Percentiles rank a stretch among this genome's conserved stretches.
These are phyloP conservation scores for Populus trichocarpa DNA, from an alignment of 441 rosid species.

Conservation along the genomic window DNA sequence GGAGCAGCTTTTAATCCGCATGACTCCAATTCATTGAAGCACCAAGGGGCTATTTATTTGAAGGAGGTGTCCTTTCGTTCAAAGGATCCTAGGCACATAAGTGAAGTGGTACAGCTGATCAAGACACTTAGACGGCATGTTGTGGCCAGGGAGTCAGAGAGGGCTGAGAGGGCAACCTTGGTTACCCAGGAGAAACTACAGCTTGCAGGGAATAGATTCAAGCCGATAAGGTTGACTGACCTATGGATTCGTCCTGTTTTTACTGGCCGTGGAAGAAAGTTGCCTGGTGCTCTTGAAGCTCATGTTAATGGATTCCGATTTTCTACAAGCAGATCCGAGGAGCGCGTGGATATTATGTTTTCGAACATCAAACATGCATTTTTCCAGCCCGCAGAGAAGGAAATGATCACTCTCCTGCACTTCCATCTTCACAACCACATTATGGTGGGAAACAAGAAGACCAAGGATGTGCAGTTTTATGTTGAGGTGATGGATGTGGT, in stretches of 20 bases:
- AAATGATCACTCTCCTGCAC: constrained; percentile 73
- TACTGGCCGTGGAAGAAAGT: constrained; percentile 69
- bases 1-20: constrained; percentile 56
- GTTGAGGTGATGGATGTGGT: constrained; percentile 82
- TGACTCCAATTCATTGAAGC: constrained; percentile 39
- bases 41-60: constrained; percentile 42
- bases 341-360: constrained; percentile 67
- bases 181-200: constrained; percentile 76
- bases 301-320: constrained; percentile 69
- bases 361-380: constrained; percentile 71
- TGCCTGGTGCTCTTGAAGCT: constrained; percentile 72
- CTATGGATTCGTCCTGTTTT: constrained; percentile 73
- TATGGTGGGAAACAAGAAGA: constrained; percentile 79
- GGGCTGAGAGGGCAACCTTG: constrained; percentile 78
- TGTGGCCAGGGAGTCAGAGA: constrained; percentile 65
- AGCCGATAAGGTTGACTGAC: constrained; percentile 60
- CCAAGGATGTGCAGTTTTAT: constrained; percentile 77
- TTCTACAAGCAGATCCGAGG: constrained; percentile 60
- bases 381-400: constrained; percentile 84
- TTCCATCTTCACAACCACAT: constrained; percentile 80
- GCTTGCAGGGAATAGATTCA: constrained; percentile 62
- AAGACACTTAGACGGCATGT: constrained; percentile 67
- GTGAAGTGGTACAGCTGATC: constrained; percentile 52
- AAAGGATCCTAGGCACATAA: constrained; percentile 55
- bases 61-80: constrained; percentile 60